Evolutionary conservation across 495 filamentous ascomycete genomes (phyloP).

Genomic region (Lineolata rhizophorae): DNA sequence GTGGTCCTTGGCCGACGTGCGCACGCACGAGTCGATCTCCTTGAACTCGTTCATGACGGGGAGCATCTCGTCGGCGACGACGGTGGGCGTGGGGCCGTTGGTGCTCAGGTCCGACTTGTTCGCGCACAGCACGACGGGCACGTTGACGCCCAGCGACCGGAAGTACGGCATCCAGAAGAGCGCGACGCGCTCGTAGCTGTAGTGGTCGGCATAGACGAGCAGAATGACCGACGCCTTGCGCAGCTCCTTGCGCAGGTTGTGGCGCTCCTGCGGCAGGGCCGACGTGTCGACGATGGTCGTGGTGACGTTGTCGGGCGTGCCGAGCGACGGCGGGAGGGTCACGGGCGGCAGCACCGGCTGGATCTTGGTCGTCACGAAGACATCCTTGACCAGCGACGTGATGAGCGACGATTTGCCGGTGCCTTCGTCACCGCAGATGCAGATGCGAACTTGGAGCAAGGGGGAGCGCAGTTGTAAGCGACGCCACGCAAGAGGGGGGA

Average conservation of each 20-base stretch:
- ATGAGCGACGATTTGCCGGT: conserved; percentile 47
- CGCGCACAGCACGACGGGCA: conserved; percentile 86
- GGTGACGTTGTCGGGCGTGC: conserved; percentile 83
- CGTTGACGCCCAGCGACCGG: conserved; percentile 87
- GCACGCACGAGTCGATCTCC: conserved; percentile 93
- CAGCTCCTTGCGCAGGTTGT: conserved; percentile 74
- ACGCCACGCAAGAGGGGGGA: conserved; percentile 1
- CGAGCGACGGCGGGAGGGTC: conserved; percentile 71
- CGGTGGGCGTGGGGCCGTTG: conserved; percentile 48
- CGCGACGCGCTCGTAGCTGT: conserved; percentile 93
- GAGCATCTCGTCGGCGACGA: conserved; percentile 91
- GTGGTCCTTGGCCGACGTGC: conserved; percentile 83
- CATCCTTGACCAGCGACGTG: conserved; percentile 73
- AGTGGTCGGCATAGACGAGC: conserved; percentile 94
- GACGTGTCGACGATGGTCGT: conserved; percentile 95
- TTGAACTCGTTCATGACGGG: conserved; percentile 97
- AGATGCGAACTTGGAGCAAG: conserved; percentile 54
- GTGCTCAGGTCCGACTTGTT: conserved; percentile 79
- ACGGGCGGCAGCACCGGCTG: conserved; percentile 85
- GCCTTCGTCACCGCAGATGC: conserved; percentile 85
- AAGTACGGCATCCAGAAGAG: conserved; percentile 97
- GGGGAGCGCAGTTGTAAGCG: neutral
- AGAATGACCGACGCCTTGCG: conserved; percentile 91
- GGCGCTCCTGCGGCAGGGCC: conserved; percentile 78
- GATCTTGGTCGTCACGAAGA: conserved; percentile 83